phyloP scores from a whole-genome alignment of 2,329 filamentous ascomycete genomes.

The Exserohilum turcica region DNA sequence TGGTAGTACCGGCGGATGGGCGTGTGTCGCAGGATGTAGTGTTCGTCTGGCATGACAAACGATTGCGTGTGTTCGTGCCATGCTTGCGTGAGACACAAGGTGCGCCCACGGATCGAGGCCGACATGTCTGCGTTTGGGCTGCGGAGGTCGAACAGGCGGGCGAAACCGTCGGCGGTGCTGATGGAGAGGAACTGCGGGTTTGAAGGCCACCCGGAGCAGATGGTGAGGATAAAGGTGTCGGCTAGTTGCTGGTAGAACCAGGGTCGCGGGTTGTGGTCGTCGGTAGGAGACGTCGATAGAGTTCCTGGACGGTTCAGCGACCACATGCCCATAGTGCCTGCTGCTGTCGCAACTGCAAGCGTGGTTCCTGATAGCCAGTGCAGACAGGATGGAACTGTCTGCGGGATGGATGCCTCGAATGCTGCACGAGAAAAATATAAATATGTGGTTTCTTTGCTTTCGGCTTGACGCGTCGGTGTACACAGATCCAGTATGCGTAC shows the following conservation, averaged over 20 bases:
- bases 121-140: conserved; percentile 53
- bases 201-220: conserved; percentile 59
- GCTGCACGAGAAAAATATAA: conserved; percentile 54
- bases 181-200: conserved; percentile 59
- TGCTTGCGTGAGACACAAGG: conserved; percentile 54
- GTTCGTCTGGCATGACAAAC: conserved; percentile 61
- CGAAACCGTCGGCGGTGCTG: conserved; percentile 60
- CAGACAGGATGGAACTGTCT: conserved; percentile 61
- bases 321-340: conserved; percentile 63
- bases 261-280: conserved; percentile 38
- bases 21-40: conserved; percentile 56
- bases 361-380: conserved; percentile 62
- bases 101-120: conserved; percentile 55
- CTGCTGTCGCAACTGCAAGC: conserved; percentile 61
- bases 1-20: conserved; percentile 60
- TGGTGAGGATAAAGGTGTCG: conserved; percentile 54
- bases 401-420: conserved; percentile 57
- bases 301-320: conserved; percentile 50
- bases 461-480: conserved; percentile 15
- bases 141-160: conserved; percentile 60
- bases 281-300: conserved; percentile 10
- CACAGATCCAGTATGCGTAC: conserved; percentile 60
- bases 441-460: conserved; percentile 26
- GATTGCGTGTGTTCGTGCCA: conserved; percentile 63
- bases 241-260: conserved; percentile 52